Evolutionary conservation across 768 basidiomycete species (phyloP).

Genomic region (Asterophora lycoperdoides): DNA sequence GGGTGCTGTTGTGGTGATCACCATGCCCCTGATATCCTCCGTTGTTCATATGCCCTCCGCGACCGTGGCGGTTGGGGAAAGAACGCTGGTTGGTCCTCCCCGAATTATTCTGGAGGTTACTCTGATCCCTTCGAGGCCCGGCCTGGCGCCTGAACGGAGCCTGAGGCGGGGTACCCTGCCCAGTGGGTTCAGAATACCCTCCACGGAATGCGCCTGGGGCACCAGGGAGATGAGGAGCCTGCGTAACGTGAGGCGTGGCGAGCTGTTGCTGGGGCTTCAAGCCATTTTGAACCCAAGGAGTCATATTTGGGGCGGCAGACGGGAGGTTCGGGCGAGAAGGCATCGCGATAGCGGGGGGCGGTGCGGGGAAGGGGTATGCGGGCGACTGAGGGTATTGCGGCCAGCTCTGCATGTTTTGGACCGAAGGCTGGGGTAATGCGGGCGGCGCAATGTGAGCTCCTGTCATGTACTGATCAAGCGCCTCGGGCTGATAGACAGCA

Average conservation of each 20-base stretch:
- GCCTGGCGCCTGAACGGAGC: conserved; percentile 20
- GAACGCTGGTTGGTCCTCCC: conserved; percentile 20
- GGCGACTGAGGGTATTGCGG: conserved; percentile 26
- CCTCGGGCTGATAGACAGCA: conserved; percentile 67
- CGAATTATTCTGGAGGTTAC: conserved; percentile 17
- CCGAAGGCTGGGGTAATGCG: conserved; percentile 20
- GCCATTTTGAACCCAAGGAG: conserved; percentile 23
- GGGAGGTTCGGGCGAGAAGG: conserved; percentile 19
- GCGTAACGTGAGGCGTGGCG: conserved; percentile 12
- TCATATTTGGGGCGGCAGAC: conserved; percentile 11
- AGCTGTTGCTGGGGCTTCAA: conserved; percentile 14
- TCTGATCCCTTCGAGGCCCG: conserved; percentile 23
- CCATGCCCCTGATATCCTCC: conserved; percentile 17
- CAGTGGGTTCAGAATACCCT: conserved; percentile 17
- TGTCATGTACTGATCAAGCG: conserved; percentile 65
- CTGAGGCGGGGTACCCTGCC: conserved; percentile 9
- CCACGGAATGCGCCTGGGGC: conserved; percentile 15
- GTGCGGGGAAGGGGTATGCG: conserved; percentile 24
- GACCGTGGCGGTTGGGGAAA: conserved; percentile 22
- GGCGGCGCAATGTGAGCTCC: conserved; percentile 28
- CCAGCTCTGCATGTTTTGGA: conserved; percentile 29
- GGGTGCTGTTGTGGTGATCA: conserved; percentile 17
- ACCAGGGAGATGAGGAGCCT: conserved; percentile 9
- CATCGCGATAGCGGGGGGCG: conserved; percentile 21
- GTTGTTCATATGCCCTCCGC: conserved; percentile 21